Evolutionary conservation across 2,329 filamentous ascomycete species (phyloP).

Genomic region (Xylaria sp.): DNA sequence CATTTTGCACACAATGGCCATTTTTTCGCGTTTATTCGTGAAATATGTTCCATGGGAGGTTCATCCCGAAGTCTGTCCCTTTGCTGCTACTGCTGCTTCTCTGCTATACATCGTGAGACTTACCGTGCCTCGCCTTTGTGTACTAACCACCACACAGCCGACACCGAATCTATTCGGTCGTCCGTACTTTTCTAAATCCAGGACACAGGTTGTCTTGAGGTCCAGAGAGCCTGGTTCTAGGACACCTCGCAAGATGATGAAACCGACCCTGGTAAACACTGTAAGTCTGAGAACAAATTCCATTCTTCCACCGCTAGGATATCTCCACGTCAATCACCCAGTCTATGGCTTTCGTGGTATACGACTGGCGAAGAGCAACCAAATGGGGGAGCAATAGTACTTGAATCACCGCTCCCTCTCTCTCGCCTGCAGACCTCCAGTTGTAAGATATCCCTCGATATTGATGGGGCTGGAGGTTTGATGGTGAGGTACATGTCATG

Average conservation of each 20-base stretch:
- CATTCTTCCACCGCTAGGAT: constrained; percentile 71
- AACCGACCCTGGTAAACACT: constrained; percentile 11
- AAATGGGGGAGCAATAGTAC: constrained; percentile 54
- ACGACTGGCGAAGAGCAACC: constrained; percentile 86
- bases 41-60: constrained; percentile 79
- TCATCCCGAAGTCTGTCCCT: constrained; percentile 69
- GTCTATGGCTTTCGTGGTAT: constrained; percentile 87
- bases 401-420: constrained; percentile 61
- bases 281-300: constrained; percentile 23
- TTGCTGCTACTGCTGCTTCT: constrained; percentile 9
- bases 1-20: constrained; percentile 72
- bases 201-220: constrained; percentile 3
- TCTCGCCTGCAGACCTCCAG: constrained; percentile 85
- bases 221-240: neutral
- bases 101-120: constrained; percentile 29
- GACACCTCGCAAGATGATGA: constrained; percentile 10
- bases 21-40: constrained; percentile 71
- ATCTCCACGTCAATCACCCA: constrained; percentile 85
- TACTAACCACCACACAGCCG: constrained; percentile 22
- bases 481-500: constrained; percentile 78
- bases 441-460: constrained; percentile 60
- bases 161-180: neutral
- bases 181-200: constrained; percentile 3
- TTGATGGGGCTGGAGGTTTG: constrained; percentile 80
- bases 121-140: constrained; percentile 1